Evolutionary conservation across 208 protist genomes (phyloP), one percentile per base, ranked within the genome.

Genomic region (Trypanosoma congolense): DNA sequence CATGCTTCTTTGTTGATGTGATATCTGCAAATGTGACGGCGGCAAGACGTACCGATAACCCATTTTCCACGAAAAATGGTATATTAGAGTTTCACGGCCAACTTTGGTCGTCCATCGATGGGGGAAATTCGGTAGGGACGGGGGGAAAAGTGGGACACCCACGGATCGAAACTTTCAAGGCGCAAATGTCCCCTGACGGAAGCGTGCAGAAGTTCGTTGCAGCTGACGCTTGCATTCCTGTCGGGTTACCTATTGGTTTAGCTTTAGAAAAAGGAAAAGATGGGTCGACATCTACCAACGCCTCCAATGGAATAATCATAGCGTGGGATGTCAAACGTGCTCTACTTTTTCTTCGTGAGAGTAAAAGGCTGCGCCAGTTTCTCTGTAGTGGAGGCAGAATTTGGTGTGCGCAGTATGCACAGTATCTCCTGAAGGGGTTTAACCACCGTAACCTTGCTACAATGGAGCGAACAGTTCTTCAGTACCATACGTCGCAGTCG

Each of bases 381-480:
- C 59, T 94, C 35, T 65, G 61, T 60, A 90, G 87, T 49, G 87
- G 87, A 6, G 87, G 83, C 26, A 67, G 75, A 30, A 76, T 94
- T 22, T 96, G 91, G 88, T 94, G 89, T 57, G 83, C 84, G 40
- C 90, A 95, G 73, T 95, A 95, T 69, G 88, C 88, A 3, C 85
- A 96, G 80, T 96, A 95, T 73, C 73, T 96, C 10, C 57, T 95
- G 36, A 79, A 78, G 31, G 90, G 90, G 14, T 93, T 91, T 61
- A 90, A 90, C 55, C 73, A 91, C 70, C 46, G 78, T 33, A 77
- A 89, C 62, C 68, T 92, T 9, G 68, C 73, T 29, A 87, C 77
- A 29, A 90, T 95, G 75, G 88, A 95, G 66, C 76, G 84, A 4
- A 90, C 89, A 22, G 59, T 90, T 22, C 56, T 93, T 63, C 80